Evolutionary conservation across 345 rosid species (phyloP).

Genomic region (Hirschfeldia incana): DNA sequence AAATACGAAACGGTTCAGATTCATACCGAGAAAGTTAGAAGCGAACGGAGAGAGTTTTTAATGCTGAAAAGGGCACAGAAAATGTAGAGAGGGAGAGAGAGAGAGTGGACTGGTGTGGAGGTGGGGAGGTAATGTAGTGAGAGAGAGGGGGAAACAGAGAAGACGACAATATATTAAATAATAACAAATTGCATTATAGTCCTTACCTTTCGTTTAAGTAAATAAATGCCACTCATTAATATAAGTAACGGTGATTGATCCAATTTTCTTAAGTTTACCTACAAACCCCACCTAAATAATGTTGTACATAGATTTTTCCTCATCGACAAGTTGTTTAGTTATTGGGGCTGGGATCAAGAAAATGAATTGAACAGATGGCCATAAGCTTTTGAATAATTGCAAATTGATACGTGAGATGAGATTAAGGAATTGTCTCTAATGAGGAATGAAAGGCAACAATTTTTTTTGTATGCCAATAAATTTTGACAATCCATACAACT

Average conservation of each 20-base stretch:
- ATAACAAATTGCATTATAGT: not conserved
- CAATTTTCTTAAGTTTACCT: not conserved
- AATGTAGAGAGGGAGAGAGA: slow-evolving; percentile 17
- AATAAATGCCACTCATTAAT: too few relatives aligned
- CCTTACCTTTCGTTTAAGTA: not conserved
- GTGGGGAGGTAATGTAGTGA: not conserved
- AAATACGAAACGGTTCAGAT: not conserved
- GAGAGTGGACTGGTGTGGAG: not conserved
- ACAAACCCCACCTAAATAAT: not conserved
- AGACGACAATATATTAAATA: slow-evolving; percentile 2
- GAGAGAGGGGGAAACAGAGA: slow-evolving; percentile 6
- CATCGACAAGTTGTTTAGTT: too few relatives aligned
- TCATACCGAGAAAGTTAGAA: slow-evolving; percentile 10
- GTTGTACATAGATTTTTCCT: too few relatives aligned
- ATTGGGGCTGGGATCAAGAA: too few relatives aligned
- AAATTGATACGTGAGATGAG: not conserved
- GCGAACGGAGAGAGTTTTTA: not conserved
- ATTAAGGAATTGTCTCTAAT: not conserved
- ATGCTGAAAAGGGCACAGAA: not conserved
- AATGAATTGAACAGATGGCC: not conserved
- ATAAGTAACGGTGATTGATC: too few relatives aligned
- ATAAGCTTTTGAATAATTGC: not conserved
- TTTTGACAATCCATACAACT: not conserved
- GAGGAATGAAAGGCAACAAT: not conserved
- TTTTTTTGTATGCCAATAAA: not conserved